A percentile compares a stretch with the other conserved stretches of the same genome.
Conservation (phyloP, 148 eudicot species). For the Selenicereus undatus region DNA sequence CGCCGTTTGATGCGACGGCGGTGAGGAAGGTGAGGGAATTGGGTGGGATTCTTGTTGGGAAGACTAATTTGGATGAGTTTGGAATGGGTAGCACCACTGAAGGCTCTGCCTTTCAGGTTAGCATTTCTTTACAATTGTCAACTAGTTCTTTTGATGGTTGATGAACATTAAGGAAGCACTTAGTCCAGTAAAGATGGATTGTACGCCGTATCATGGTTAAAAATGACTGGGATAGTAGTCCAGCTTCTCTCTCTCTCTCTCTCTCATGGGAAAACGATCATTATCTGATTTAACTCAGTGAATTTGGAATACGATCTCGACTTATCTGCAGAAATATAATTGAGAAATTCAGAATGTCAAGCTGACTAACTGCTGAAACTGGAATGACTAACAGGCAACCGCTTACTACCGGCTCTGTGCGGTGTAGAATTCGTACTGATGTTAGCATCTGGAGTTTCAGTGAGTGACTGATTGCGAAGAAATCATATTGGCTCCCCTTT, state of each 20-base stretch:
- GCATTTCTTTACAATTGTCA: not conserved
- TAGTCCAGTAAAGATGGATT: not conserved
- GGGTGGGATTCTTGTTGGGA: slow-evolving; percentile 90
- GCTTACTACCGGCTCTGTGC: no score
- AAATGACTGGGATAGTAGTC: not conserved
- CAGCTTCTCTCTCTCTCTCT: not conserved
- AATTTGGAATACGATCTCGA: not conserved
- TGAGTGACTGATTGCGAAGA: not conserved
- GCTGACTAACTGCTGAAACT: not conserved
- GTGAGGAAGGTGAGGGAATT: slow-evolving; percentile 64
- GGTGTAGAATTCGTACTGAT: not conserved
- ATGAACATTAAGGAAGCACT: not conserved
- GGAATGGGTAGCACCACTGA: slow-evolving; percentile 98
- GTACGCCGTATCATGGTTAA: not conserved
- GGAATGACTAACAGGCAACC: no score
- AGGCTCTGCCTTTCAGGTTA: slow-evolving; percentile 87
- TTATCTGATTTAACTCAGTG: not conserved
- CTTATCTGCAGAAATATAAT: not conserved
- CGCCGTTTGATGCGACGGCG: slow-evolving; percentile 84
- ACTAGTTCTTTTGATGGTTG: not conserved
- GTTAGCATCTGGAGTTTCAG: not conserved
- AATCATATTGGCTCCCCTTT: no score
- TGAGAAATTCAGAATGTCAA: not conserved
- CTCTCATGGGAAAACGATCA: not conserved
- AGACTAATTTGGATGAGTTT: slow-evolving; percentile 99